Evolutionary conservation across 371 early-diverging fungal genomes (phyloP).

Genomic region (Syncephalastrum monosporum): DNA sequence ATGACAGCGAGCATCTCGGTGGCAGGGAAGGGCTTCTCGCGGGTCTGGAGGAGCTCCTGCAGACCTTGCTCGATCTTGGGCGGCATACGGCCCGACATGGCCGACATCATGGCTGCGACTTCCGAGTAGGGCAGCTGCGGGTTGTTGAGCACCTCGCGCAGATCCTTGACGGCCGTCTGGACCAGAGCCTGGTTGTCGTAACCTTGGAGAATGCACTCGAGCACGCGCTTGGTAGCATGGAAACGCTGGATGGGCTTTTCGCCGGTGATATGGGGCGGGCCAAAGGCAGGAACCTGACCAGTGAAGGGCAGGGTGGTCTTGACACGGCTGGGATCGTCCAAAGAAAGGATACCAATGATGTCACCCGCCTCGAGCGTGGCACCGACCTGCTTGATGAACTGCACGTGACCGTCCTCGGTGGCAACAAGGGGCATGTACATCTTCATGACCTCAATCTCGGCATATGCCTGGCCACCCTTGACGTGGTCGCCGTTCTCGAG

Average conservation of each 20-base stretch:
- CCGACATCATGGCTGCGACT: slow-evolving; percentile 77
- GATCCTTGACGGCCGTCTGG: slow-evolving; percentile 66
- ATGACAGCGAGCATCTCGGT: slow-evolving; percentile 65
- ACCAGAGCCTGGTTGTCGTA: slow-evolving; percentile 80
- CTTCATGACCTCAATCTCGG: slow-evolving; percentile 99
- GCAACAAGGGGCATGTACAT: slow-evolving; percentile 98
- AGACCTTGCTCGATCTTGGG: slow-evolving; percentile 65
- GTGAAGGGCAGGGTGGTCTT: slow-evolving; percentile 87
- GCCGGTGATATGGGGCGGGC: slow-evolving; percentile 71
- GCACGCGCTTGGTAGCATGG: slow-evolving; percentile 55
- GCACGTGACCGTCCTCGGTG: slow-evolving; percentile 87
- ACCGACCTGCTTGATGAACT: slow-evolving; percentile 90
- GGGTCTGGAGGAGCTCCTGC: slow-evolving; percentile 40
- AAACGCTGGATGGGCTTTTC: slow-evolving; percentile 86
- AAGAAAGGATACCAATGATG: slow-evolving; percentile 85
- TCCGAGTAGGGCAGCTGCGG: slow-evolving; percentile 88
- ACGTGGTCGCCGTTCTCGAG: slow-evolving; percentile 93
- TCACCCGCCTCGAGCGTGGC: slow-evolving; percentile 88
- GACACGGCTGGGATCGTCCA: slow-evolving; percentile 93
- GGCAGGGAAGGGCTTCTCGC: slow-evolving; percentile 72
- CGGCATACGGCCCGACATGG: slow-evolving; percentile 88
- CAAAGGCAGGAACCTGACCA: slow-evolving; percentile 81
- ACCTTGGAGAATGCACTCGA: slow-evolving; percentile 85
- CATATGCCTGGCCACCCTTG: slow-evolving; percentile 87
- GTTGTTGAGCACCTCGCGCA: slow-evolving; percentile 74